Percentiles rank a stretch among this genome's conserved stretches.
Evolutionary conservation across 495 filamentous ascomycete genomes (phyloP).

Genomic region (Trichoderma asperelloides): DNA sequence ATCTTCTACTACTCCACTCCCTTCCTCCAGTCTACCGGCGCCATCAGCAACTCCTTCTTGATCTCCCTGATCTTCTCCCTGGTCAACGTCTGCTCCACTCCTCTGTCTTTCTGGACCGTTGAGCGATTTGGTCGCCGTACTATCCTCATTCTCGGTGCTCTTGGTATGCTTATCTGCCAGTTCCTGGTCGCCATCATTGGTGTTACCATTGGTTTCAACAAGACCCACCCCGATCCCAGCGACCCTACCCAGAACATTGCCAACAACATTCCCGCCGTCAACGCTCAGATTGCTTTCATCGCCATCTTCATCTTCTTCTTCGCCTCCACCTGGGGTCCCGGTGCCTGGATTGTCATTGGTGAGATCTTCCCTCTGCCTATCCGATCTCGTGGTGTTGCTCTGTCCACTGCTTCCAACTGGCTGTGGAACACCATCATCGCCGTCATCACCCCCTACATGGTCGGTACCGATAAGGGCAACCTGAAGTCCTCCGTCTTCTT

Average conservation of each 20-base stretch:
- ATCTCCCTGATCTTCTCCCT: slow-evolving; percentile 65
- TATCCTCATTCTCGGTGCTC: slow-evolving; percentile 58
- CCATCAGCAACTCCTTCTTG: slow-evolving; percentile 53
- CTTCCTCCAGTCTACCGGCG: slow-evolving; percentile 54
- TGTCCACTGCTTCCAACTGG: slow-evolving; percentile 73
- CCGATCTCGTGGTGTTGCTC: slow-evolving; percentile 61
- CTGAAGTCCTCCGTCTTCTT: slow-evolving; percentile 70
- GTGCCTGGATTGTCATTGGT: slow-evolving; percentile 66
- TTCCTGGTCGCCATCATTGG: slow-evolving; percentile 56
- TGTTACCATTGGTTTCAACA: slow-evolving; percentile 32
- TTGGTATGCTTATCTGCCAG: slow-evolving; percentile 62
- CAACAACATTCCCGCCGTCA: slow-evolving; percentile 15
- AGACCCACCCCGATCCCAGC: slow-evolving; percentile 6
- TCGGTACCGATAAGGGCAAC: slow-evolving; percentile 52
- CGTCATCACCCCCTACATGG: slow-evolving; percentile 76
- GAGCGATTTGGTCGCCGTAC: slow-evolving; percentile 65
- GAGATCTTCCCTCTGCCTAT: slow-evolving; percentile 72
- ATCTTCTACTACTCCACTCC: slow-evolving; percentile 60
- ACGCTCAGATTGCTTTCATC: slow-evolving; percentile 54
- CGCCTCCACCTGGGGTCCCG: slow-evolving; percentile 63
- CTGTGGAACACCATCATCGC: slow-evolving; percentile 57
- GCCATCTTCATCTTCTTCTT: slow-evolving; percentile 72
- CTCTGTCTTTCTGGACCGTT: slow-evolving; percentile 57
- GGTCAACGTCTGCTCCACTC: slow-evolving; percentile 66
- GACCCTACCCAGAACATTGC: slow-evolving; percentile 15